Base-by-base conservation (phyloP, 805 yeast species). In the Wickerhamomyces queroliae region DNA sequence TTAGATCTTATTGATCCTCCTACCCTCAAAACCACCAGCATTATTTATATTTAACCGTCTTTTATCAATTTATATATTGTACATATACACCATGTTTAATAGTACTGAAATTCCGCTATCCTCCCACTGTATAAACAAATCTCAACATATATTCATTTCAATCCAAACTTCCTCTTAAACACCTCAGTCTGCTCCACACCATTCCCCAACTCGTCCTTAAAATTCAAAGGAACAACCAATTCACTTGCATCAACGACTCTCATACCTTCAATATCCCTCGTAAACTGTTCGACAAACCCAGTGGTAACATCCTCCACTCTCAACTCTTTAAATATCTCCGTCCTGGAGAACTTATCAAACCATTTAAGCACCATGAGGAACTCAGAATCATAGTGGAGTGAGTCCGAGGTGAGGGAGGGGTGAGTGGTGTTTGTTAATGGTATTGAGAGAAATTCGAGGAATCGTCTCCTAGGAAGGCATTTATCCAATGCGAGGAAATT, bases 401-500 rank as follows among this genome's bases (percentile, higher is more conserved):
- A 13, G 10, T 38, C 17, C 2, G 36, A 13, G 3, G 31, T 16
- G 3, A 10, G 12, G 2, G 52, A 46, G 3, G 19, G 10, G 29
- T 51, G 58, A 3, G 42, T 38, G 16, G 19, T 16, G 33, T 47
- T 45, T 1, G 65, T 56, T 2, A 63, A 49, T 5, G 64, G 67
- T 3, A 83, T 59, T 1, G 70, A 66, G 13, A 78, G 19, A 4
- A 73, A 49, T 42, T 81, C 82, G 9, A 88, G 46, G 53, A 72
- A 86, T 19, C 64, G 52, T 18, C 95, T 64, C 15, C 69, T 62
- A 2, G 88, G 87, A 1, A 84, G 63, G 50, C 95, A 87, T 58
- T 91, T 91, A 56, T 90, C 97, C 21, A 91, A 66, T 0, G 98
- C 93, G 23, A 86, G 59, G 50, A 89, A 91, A 12, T 59, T 52